A percentile compares a stretch with the other conserved stretches of the same genome.
Evolutionary conservation across 768 basidiomycete genomes (phyloP).

Genomic region (Pleurotus salmoneostramineus): DNA sequence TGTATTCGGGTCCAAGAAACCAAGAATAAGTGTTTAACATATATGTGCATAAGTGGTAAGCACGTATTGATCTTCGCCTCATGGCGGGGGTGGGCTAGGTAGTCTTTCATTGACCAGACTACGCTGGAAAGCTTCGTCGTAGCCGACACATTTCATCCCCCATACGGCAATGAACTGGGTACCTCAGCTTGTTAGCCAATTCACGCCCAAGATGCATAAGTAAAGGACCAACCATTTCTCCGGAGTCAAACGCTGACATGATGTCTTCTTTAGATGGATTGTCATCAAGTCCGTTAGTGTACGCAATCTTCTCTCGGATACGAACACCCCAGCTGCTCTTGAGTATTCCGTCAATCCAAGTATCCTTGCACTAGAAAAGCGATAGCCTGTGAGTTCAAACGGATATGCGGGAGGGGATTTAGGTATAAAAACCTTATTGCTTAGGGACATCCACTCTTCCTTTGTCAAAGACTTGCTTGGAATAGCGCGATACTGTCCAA

Average conservation of each 20-base stretch:
- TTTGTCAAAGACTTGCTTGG: not conserved
- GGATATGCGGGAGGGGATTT: not conserved
- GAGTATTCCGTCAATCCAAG: not conserved
- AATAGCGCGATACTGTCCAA: not conserved
- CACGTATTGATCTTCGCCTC: too few relatives aligned
- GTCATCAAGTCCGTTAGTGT: not conserved
- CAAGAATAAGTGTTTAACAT: too few relatives aligned
- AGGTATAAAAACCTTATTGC: not conserved
- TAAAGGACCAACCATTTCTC: not conserved
- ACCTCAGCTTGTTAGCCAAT: not conserved
- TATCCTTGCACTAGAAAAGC: not conserved
- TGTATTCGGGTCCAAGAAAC: too few relatives aligned
- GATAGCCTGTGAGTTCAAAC: not conserved
- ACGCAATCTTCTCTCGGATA: not conserved
- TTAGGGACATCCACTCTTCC: not conserved
- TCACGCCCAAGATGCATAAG: not conserved
- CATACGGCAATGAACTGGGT: not conserved
- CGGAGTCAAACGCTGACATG: not conserved
- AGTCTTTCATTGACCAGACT: not conserved
- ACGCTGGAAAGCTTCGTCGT: not conserved
- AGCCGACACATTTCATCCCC: not conserved
- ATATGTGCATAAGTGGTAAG: too few relatives aligned
- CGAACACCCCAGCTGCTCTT: not conserved
- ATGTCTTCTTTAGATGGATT: not conserved
- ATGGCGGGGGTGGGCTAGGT: too few relatives aligned